Evolutionary conservation across 495 filamentous ascomycete genomes (phyloP), one percentile per base, ranked within the genome.

Genomic region (Aspergillus ellipticus): DNA sequence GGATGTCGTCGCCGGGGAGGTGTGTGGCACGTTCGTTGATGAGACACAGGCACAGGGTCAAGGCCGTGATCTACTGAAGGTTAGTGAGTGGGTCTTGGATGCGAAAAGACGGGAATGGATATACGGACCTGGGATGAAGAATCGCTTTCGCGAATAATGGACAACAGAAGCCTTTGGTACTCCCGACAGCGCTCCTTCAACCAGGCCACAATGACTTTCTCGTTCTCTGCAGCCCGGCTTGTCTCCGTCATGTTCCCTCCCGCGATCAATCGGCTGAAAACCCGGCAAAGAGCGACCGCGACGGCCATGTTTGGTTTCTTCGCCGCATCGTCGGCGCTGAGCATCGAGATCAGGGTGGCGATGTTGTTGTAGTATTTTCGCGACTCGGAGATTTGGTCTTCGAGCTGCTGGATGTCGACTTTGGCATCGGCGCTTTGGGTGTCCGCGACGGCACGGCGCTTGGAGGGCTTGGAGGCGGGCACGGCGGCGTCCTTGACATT

Each of bases 361-460:
- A 97, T 95, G 61, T 94, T 91, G 75, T 98, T 97, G 78, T 94
- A 96, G 69, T 96, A 79, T 67, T 89, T 89, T 55, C 85, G 87
- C 22, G 90, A 95, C 67, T 92, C 85, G 54, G 87, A 77, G 46
- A 96, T 88, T 57, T 90, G 84, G 56, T 80, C 74, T 74, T 96
- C 90, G 20, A 96, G 83, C 16, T 79, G 65, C 51, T 86, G 69
- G 53, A 94, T 85, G 49, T 82, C 78, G 47, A 78, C 73, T 64
- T 83, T 74, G 9, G 67, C 68, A 66, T 82, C 76, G 54, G 81
- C 69, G 58, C 74, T 68, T 48, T 72, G 64, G 33, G 72, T 68
- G 55, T 73, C 68, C 45, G 64, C 66, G 26, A 71, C 66, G 49
- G 71, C 78, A 51, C 78, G 76, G 54, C 81, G 71, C 57, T 80